Percentiles rank a stretch among this genome's conserved stretches.
phyloP scores from a whole-genome alignment of 345 rosid genomes.

The Bretschneidera sinensis region DNA sequence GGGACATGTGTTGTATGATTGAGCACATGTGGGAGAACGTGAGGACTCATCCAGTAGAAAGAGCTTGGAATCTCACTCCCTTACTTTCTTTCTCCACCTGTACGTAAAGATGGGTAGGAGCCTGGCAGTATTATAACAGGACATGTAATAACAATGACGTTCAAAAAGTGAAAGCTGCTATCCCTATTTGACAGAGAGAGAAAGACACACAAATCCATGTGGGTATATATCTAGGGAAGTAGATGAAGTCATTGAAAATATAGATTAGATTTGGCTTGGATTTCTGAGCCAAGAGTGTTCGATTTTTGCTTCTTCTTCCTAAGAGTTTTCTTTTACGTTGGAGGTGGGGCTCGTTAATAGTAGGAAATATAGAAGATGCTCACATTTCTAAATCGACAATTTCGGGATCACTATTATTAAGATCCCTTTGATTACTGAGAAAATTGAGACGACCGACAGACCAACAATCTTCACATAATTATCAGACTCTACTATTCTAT shows the following conservation, averaged over 20 bases:
- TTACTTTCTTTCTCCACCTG: constrained; percentile 18
- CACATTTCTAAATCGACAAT: constrained; percentile 3
- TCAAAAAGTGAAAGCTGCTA: constrained; percentile 32
- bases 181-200: background rate
- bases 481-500: background rate
- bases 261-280: constrained; percentile 28
- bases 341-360: too few relatives aligned
- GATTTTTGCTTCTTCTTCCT: constrained; percentile 1
- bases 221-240: background rate
- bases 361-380: too few relatives aligned
- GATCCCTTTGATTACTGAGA: constrained; percentile 18
- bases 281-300: constrained; percentile 36
- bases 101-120: too few relatives aligned
- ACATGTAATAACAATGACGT: constrained; percentile 20
- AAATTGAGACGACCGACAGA: constrained; percentile 11
- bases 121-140: too few relatives aligned
- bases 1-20: constrained; percentile 19
- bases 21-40: constrained; percentile 39
- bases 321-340: background rate
- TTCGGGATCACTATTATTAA: constrained; percentile 17
- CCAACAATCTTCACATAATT: constrained; percentile 20
- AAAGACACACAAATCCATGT: constrained; percentile 27
- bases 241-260: background rate
- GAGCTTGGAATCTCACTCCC: constrained; percentile 28
- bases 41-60: constrained; percentile 15